Evolutionary conservation across 371 early-diverging fungal species (phyloP).

Genomic region (Zychaea mexicana): DNA sequence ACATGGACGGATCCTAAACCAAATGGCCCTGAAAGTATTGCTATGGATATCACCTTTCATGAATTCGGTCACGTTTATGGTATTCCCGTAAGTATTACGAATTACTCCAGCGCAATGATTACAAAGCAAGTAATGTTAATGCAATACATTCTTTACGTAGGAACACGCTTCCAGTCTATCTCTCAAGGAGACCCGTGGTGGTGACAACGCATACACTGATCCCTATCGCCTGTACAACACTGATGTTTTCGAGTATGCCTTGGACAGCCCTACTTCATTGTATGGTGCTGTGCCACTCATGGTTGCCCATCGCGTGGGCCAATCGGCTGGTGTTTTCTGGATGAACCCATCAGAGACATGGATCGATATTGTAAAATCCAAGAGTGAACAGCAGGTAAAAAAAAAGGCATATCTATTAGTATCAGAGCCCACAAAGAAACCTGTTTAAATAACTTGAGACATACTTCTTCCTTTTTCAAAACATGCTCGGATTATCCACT

Average conservation of each 20-base stretch:
- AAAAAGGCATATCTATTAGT: neutral
- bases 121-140: neutral
- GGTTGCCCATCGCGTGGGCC: slow-evolving; percentile 78
- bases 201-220: slow-evolving; percentile 76
- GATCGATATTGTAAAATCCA: slow-evolving; percentile 86
- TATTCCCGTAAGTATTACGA: slow-evolving; percentile 62
- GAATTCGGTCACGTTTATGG: slow-evolving; percentile 91
- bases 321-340: slow-evolving; percentile 80
- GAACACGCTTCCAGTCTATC: slow-evolving; percentile 89
- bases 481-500: neutral
- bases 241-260: slow-evolving; percentile 96
- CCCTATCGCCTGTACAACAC: slow-evolving; percentile 98
- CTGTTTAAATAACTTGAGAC: too few relatives aligned
- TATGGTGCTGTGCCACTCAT: slow-evolving; percentile 96
- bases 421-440: too few relatives aligned
- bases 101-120: neutral
- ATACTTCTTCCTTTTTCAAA: neutral
- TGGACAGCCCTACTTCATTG: slow-evolving; percentile 93
- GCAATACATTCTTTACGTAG: neutral
- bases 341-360: slow-evolving; percentile 96
- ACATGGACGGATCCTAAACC: slow-evolving; percentile 90
- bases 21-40: slow-evolving; percentile 90
- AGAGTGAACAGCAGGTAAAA: slow-evolving; percentile 24
- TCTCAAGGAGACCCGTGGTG: slow-evolving; percentile 85
- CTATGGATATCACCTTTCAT: slow-evolving; percentile 90